These are phyloP conservation scores for Lactifluus piperatus DNA, from an alignment of 768 basidiomycete genomes.

Conservation along the genomic window DNA sequence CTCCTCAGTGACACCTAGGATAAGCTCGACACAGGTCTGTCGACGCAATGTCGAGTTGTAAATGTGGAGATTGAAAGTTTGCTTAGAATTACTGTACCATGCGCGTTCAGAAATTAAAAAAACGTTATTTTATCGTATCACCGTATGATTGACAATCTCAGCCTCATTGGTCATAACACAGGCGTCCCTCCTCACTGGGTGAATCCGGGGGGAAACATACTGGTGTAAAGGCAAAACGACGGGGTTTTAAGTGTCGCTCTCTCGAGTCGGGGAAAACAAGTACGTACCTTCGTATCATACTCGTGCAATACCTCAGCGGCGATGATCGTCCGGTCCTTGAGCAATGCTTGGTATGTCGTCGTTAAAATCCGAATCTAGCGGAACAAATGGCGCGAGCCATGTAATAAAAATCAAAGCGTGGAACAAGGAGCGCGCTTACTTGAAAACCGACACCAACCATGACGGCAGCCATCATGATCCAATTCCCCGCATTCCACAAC, in stretches of 20 bases:
- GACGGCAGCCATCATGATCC: conserved; percentile 60
- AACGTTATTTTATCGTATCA: conserved; percentile 1
- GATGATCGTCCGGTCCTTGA: conserved; percentile 71
- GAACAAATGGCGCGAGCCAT: background rate
- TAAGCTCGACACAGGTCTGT: background rate
- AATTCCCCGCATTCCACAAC: conserved; percentile 60
- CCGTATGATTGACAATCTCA: conserved; percentile 53
- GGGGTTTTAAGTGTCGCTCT: background rate
- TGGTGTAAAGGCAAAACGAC: conserved; percentile 24
- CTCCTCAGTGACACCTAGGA: background rate
- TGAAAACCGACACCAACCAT: conserved; percentile 62
- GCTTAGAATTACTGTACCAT: background rate
- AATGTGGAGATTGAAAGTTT: background rate
- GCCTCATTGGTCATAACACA: conserved; percentile 82
- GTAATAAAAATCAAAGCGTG: background rate
- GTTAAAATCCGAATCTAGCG: conserved; percentile 42
- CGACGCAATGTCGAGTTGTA: background rate
- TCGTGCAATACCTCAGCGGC: conserved; percentile 77
- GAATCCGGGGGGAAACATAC: conserved; percentile 80
- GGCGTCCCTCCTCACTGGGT: conserved; percentile 67
- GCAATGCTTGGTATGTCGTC: conserved; percentile 48
- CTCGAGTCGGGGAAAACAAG: conserved; percentile 18
- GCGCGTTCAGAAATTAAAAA: background rate
- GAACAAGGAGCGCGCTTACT: conserved; percentile 31
- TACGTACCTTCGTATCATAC: conserved; percentile 62